Percentiles rank a stretch among this genome's conserved stretches.
Conservation (phyloP, 202 grass and related monocot genomes). For the Tripidium arundinaceum region DNA sequence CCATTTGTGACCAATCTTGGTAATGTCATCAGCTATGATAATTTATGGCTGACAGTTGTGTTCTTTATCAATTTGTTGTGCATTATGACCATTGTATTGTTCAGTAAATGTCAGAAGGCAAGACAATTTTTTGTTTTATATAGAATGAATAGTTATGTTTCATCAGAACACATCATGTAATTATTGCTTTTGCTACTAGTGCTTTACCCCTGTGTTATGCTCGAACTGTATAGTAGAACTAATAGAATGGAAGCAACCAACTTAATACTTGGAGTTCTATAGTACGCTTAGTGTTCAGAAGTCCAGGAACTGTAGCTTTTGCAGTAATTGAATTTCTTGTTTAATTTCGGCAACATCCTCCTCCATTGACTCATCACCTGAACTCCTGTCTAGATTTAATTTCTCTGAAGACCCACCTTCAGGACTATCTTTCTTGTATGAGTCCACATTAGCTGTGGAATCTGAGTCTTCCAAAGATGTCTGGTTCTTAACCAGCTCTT, state of each 20-base stretch:
- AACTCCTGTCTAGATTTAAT: conserved; percentile 98
- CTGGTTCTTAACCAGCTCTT: conserved; percentile 70
- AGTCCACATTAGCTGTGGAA: conserved; percentile 58
- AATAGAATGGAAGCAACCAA: neutral
- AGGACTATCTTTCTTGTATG: conserved; percentile 56
- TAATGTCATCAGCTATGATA: neutral
- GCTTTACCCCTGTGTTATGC: neutral
- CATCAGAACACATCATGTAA: neutral
- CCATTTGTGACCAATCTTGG: neutral
- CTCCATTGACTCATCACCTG: conserved; percentile 97
- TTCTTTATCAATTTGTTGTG: neutral
- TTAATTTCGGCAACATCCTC: conserved; percentile 81
- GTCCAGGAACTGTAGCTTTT: neutral
- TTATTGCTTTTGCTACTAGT: neutral
- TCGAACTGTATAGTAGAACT: neutral
- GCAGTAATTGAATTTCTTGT: conserved; percentile 23
- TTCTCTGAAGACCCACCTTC: conserved; percentile 82
- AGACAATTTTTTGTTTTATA: neutral
- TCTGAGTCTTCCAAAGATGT: conserved; percentile 65
- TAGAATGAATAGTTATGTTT: neutral
- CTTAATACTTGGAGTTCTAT: neutral
- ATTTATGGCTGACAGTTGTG: neutral
- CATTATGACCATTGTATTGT: neutral
- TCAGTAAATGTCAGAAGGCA: neutral
- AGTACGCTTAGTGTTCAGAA: neutral